Percentiles rank a stretch among this genome's conserved stretches.
Conservation (phyloP, 2,329 filamentous ascomycete genomes). For the Canariomyces notabilis region DNA sequence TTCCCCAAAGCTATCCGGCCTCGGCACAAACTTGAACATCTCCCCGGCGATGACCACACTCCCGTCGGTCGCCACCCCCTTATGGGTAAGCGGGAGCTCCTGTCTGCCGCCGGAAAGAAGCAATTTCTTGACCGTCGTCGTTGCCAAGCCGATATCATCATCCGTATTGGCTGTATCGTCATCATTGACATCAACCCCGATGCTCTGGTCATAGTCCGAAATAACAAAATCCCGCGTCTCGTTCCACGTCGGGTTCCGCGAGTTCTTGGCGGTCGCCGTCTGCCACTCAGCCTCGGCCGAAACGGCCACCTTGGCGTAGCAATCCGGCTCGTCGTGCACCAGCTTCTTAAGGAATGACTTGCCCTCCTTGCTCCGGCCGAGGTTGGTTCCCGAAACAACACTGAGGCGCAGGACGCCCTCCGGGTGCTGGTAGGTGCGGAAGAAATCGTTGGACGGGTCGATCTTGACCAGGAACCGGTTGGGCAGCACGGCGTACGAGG, state of each 20-base stretch:
- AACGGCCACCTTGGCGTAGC: slow-evolving; percentile 40
- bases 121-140: slow-evolving; percentile 38
- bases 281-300: slow-evolving; percentile 41
- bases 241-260: slow-evolving; percentile 40
- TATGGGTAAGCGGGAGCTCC: slow-evolving; percentile 35
- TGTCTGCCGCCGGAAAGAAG: slow-evolving; percentile 38
- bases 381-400: slow-evolving; percentile 34
- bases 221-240: slow-evolving; percentile 46
- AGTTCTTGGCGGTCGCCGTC: slow-evolving; percentile 35
- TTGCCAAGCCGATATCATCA: slow-evolving; percentile 40
- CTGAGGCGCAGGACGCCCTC: slow-evolving; percentile 41
- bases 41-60: slow-evolving; percentile 34
- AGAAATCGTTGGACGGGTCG: slow-evolving; percentile 41
- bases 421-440: slow-evolving; percentile 42
- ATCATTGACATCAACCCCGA: slow-evolving; percentile 39
- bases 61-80: slow-evolving; percentile 34
- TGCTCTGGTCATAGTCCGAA: slow-evolving; percentile 39
- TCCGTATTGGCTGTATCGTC: slow-evolving; percentile 36
- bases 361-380: slow-evolving; percentile 35
- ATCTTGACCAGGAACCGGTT: slow-evolving; percentile 47
- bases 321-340: slow-evolving; percentile 43
- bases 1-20: slow-evolving; percentile 30
- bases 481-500: slow-evolving; percentile 42
- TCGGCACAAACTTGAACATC: slow-evolving; percentile 38
- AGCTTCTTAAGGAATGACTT: slow-evolving; percentile 39